phyloP scores from a whole-genome alignment of 2,329 filamentous ascomycete species.

The Ceratocystis harringtonii region DNA sequence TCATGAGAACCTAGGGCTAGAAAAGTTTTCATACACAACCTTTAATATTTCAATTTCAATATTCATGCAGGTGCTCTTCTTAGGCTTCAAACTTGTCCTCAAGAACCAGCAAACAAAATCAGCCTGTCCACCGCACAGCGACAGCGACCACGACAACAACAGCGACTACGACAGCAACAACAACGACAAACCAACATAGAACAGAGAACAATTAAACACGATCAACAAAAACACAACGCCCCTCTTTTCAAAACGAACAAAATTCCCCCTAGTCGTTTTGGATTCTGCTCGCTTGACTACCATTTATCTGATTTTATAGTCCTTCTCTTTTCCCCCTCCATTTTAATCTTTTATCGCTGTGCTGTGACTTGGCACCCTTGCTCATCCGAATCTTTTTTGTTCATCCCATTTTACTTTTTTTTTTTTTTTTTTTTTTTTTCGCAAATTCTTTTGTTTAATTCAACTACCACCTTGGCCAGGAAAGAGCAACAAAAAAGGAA shows the following conservation, averaged over 20 bases:
- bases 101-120: neutral
- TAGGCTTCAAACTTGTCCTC: neutral
- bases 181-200: neutral
- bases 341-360: neutral
- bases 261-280: neutral
- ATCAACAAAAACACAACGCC: neutral
- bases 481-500: neutral
- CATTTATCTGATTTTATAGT: constrained; percentile 3
- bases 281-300: neutral
- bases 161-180: neutral
- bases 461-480: neutral
- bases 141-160: neutral
- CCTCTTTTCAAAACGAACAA: neutral
- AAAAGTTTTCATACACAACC: too few relatives aligned
- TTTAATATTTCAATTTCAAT: too few relatives aligned
- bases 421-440: neutral
- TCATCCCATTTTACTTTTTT: constrained; percentile 10
- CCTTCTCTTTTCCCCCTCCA: neutral
- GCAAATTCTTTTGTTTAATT: neutral
- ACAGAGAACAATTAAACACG: neutral
- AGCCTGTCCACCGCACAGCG: neutral
- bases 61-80: neutral
- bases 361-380: constrained; percentile 3
- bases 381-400: constrained; percentile 7
- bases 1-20: too few relatives aligned